Base-by-base conservation (phyloP, 805 yeast species). In the Candida chauliodis region DNA sequence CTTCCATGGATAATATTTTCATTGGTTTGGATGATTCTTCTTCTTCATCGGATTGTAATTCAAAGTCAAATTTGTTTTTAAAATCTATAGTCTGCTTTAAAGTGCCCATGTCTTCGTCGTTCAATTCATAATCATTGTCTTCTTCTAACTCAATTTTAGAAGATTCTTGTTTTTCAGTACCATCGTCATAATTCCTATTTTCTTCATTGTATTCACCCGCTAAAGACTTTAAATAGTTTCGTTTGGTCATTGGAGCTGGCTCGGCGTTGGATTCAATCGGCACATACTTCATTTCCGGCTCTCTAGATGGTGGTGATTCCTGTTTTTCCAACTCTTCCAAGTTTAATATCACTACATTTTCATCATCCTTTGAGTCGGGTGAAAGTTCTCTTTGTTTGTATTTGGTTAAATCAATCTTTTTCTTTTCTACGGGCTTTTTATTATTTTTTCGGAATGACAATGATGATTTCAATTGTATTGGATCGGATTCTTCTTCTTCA, bases 401-500 rank as follows among this genome's bases (percentile, higher is more conserved):
- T 41, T 51, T n/a, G 47, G 59, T 37, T 10, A 40, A 8, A n/a
- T 34, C 22, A 11, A 31, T 23, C 30, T 21, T 37, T 34, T 30
- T 36, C 17, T 13, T 5, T 14, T 25, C 39, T 3, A 2, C 8
- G 8, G 7, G 8, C 7, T 14, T 20, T 17, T 17, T 31, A 5
- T 31, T 25, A 8, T 31, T 21, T 17, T 35, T 30, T 17, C 19
- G 25, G 26, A 34, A 37, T 10, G 27, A 11, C 7, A 22, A 17
- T 20, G 23, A 17, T 3, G 30, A 8, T 11, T 10, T 4, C 17
- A 23, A 3, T 26, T 19, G 13, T 8, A 20, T 13, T 13, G 15
- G 13, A 22, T 37, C 26, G 7, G 34, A 29, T 24, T 41, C 44
- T 20, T 41, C 41, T 30, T 32, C 56, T 15, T 52, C 57, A 15